Percentiles rank a stretch among this genome's conserved stretches.
Conservation (phyloP, 805 yeast genomes). For the Barnettozyma wickerhamii region DNA sequence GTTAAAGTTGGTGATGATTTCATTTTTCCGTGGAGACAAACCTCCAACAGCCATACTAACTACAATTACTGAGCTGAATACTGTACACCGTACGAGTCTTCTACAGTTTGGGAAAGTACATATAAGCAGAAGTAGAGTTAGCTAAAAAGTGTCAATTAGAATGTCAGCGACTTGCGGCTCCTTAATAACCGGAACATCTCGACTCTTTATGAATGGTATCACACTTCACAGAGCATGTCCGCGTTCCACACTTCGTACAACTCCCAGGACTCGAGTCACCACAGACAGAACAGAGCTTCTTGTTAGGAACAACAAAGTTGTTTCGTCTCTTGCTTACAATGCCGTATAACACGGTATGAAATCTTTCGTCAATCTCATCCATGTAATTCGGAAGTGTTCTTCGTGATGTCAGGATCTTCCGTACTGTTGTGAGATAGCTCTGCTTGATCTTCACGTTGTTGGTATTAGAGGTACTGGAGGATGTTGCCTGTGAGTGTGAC, state of each 20-base stretch:
- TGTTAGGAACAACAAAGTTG: conserved; percentile 30
- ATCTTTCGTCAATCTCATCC: conserved; percentile 37
- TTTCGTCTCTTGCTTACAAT: conserved; percentile 27
- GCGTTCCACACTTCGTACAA: conserved; percentile 37
- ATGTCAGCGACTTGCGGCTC: no score
- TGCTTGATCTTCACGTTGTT: conserved; percentile 20
- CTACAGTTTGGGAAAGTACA: no score
- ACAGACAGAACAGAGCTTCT: conserved; percentile 42
- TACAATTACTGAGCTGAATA: no score
- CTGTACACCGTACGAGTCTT: no score
- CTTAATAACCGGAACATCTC: conserved; percentile 33
- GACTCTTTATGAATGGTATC: conserved; percentile 38
- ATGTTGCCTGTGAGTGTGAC: background rate
- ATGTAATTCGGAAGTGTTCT: conserved; percentile 37
- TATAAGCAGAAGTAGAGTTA: no score
- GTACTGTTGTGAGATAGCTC: conserved; percentile 29
- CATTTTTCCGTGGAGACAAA: no score
- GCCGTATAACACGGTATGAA: conserved; percentile 28
- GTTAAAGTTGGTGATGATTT: no score
- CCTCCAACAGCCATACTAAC: no score
- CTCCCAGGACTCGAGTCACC: conserved; percentile 38
- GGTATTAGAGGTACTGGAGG: background rate
- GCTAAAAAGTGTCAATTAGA: no score
- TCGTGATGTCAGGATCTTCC: conserved; percentile 36
- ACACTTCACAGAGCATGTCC: conserved; percentile 40